Percentiles rank a stretch among this genome's conserved stretches.
phyloP scores from a whole-genome alignment of 139 green algal species.

The Pleodorina starrii region DNA sequence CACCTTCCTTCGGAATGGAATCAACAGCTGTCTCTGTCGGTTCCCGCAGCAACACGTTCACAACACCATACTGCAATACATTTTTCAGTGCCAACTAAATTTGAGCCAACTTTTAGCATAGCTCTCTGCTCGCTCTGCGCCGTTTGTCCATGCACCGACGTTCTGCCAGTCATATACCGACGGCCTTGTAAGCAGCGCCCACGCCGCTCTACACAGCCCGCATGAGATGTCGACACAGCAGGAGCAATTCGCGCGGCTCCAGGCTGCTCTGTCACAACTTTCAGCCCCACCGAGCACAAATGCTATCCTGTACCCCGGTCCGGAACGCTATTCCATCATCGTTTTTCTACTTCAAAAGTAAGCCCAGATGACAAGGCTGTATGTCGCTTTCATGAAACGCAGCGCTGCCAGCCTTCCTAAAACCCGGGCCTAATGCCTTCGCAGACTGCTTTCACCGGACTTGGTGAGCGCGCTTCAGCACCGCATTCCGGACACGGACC shows the following conservation, averaged over 20 bases:
- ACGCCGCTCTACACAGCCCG: no score
- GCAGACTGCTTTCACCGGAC: not conserved
- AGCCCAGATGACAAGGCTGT: not conserved
- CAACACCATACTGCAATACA: no score
- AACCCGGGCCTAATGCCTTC: not conserved
- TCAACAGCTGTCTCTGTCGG: no score
- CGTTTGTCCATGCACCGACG: no score
- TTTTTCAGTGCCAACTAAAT: no score
- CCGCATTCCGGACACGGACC: not conserved
- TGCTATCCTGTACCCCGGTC: not conserved
- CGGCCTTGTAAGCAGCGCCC: no score
- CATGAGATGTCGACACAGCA: conserved; percentile 17
- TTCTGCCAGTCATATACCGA: no score
- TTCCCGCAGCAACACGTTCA: no score
- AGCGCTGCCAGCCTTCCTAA: not conserved
- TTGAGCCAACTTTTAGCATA: no score
- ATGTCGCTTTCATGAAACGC: not conserved
- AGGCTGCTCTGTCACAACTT: not conserved
- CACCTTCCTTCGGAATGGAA: no score
- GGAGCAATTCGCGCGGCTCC: not conserved
- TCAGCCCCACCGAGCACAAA: not conserved
- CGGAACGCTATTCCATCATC: not conserved
- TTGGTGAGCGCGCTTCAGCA: not conserved
- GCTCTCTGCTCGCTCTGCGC: no score
- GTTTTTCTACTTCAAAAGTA: conserved; percentile 17